Base-by-base conservation (phyloP, 306 rosid species). In the Prinsepia uniflora region DNA sequence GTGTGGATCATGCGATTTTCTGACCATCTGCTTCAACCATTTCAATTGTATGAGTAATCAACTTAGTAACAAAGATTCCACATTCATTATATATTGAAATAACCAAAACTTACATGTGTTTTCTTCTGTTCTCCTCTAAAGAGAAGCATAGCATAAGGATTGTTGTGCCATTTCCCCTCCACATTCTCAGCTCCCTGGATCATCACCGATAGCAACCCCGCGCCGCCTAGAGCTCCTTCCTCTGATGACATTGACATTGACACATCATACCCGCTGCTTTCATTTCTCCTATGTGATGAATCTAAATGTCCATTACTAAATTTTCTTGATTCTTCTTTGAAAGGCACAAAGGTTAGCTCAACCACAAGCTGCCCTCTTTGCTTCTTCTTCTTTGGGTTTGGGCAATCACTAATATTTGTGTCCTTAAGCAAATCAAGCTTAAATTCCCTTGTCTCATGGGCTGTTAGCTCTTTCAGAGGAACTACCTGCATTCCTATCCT, bases 101-200 rank as follows among this genome's bases (percentile, higher is more conserved):
- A 36, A 43, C 22, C 19, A 64, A 73, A 59, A 52, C 13, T 50
- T 68, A 90, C 99, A 88, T 85, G 88, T 19, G 99, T 94, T 74
- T 74, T 94, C 81, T 78, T 91, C 77, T 57, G 79, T 73, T 94
- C 99, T 6, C 97, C 97, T 72, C 78, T 68, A 72, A 86, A 94
- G 72, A 86, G 78, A 30, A 91, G 71, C 11, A 82, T 42, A 7
- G 90, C 99, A 75, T 56, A 87, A 42, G 97, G 99, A 76, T 94
- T 94, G 82, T 79, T 90, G 83, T 90, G 97, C 65, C 68, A 86
- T 22, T 78, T 75, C 65, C 96, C 99, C 71, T 94, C 99, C 48
- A 94, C 95, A 58, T 91, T 86, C 71, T 89, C 88, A 40, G 97
- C 99, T 65, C 82, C 92, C 24, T 78, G 89, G 65, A 94, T 78